Evolutionary conservation across 2,329 filamentous ascomycete species (phyloP).

Genomic region (Xylaria sp.): DNA sequence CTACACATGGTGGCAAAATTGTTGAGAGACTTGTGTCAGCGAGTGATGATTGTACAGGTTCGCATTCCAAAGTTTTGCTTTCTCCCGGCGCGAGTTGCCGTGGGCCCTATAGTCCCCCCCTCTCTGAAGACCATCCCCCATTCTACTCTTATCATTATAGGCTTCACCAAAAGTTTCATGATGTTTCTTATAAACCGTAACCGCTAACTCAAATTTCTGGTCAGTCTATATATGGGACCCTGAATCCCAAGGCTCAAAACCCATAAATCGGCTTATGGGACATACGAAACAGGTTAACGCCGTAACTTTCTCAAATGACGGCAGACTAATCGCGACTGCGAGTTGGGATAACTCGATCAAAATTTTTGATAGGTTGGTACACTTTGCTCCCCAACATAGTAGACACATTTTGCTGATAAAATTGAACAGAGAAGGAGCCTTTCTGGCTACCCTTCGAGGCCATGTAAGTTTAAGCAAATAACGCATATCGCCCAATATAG

Average conservation of each 20-base stretch:
- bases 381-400: neutral
- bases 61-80: neutral
- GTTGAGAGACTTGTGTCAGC: constrained; percentile 89
- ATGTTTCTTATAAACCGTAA: neutral
- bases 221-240: constrained; percentile 93
- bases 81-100: neutral
- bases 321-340: constrained; percentile 81
- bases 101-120: neutral
- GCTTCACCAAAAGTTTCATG: neutral
- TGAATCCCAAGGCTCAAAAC: constrained; percentile 76
- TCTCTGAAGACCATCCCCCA: neutral
- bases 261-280: constrained; percentile 86
- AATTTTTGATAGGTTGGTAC: constrained; percentile 68
- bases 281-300: constrained; percentile 98
- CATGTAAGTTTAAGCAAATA: constrained; percentile 72
- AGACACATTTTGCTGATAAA: constrained; percentile 35
- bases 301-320: constrained; percentile 93
- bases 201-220: constrained; percentile 10
- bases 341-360: constrained; percentile 97
- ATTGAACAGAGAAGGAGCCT: constrained; percentile 70
- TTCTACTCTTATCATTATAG: neutral
- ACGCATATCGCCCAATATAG: neutral
- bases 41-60: constrained; percentile 73
- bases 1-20: constrained; percentile 78
- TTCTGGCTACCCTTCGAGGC: constrained; percentile 86